Evolutionary conservation across 768 basidiomycete genomes (phyloP), one percentile per base, ranked within the genome.

Genomic region (Termitomyces sp.): DNA sequence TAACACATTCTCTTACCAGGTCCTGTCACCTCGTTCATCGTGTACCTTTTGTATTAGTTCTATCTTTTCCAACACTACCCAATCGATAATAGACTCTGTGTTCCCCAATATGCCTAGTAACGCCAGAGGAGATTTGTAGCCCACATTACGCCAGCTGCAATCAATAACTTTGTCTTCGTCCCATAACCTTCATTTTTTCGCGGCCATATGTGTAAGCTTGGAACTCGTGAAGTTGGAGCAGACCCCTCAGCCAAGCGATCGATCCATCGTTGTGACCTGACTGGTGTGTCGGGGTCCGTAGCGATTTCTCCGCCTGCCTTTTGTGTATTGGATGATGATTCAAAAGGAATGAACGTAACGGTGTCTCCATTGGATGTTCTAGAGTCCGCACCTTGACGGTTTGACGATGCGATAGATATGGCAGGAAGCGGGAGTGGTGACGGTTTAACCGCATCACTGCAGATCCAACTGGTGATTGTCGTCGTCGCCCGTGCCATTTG

Each of bases 401-500:
- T 40, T 9, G 56, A 35, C n/a, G 53, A 24, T 42, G 54, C 12
- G 19, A 40, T 44, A n/a, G 57, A n/a, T 28, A 50, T 59, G 17
- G 50, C 45, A n/a, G 61, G 59, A 24, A 55, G 50, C 21, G 56
- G 56, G 44, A 59, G 53, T 22, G 58, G 49, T 7, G 54, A 19
- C 41, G 2, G 34, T 37, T 62, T 65, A 28, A 69, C 62, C 32
- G 62, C 57, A 26, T 60, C 63, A n/a, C 70, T 70, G 59, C 81
- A 82, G 48, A 82, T 71, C 79, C 79, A 77, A 42, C 60, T 69
- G 8, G 93, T 91, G 48, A 95, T 71, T 48, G 86, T 78, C 9
- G 81, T 81, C 1, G 88, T 90, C 22, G 92, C 90, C 62, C 79
- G 77, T 10, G 91, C 83, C 48, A 91, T 84, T 57, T 81, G 81